Evolutionary conservation across 805 yeast species (phyloP), one percentile per base, ranked within the genome.

Genomic region (Pichia rugopelliculosa): DNA sequence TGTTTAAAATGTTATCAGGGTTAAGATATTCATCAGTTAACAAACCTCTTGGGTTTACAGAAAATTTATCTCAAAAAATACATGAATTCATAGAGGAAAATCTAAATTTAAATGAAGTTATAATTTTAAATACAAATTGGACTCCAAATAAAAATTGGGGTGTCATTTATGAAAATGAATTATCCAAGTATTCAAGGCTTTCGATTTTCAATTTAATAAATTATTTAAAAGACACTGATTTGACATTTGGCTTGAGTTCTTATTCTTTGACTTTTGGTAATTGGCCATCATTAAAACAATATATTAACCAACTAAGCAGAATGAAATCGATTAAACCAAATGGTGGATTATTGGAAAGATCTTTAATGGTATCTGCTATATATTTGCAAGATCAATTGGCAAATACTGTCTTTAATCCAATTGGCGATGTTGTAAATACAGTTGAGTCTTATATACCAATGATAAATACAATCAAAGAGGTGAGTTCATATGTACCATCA

Each of bases 131-230:
- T 50, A 59, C 64, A 4, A 62, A 60, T 44, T 56, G 65, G 64
- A 47, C 55, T 1, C 66, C 66, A 3, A 51, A 59, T 3, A 59
- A 64, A 44, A 59, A 65, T 42, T 65, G 61, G 55, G 70, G 70
- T 0, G 55, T 60, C 2, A 33, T 66, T 9, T 61, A 57, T 41
- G 30, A 50, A 25, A 53, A 56, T 15, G 45, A 51, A 50, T 3
- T 20, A 40, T 22, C 41, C 39, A 5, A 17, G 63, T 30, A 30
- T n/a, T 30, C 34, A 2, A 30, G n/a, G 3, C n/a, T n/a, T 15
- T 30, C 34, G n/a, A 30, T 30, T 6, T 15, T 3, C 2, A 30
- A 50, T 23, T 41, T 64, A 9, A 45, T 57, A 2, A 53, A 54
- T 26, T 51, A 58, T 53, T 27, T 60, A 15, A 59, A 70, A 54